Conservation (phyloP, 805 yeast species). For the Schwanniomyces vanrijiae region DNA sequence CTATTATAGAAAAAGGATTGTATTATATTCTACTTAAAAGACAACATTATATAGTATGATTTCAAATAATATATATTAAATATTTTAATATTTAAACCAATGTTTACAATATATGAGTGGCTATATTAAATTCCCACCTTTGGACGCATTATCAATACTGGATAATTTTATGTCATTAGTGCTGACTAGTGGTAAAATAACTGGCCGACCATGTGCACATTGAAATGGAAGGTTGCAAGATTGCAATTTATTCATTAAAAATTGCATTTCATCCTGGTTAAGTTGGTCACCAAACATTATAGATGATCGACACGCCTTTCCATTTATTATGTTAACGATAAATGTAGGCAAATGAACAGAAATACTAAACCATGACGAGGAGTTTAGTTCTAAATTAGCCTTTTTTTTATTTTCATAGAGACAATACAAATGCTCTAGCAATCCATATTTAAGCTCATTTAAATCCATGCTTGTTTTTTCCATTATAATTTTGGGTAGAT, state of each 20-base stretch:
- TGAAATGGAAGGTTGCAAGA: constrained; percentile 63
- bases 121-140: too few relatives aligned
- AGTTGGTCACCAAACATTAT: constrained; percentile 69
- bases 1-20: too few relatives aligned
- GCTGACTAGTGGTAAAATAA: constrained; percentile 54
- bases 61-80: too few relatives aligned
- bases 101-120: too few relatives aligned
- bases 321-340: constrained; percentile 50
- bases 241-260: constrained; percentile 42
- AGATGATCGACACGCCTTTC: constrained; percentile 68
- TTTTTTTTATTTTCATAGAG: constrained; percentile 30
- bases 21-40: background rate
- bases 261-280: constrained; percentile 39
- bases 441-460: constrained; percentile 30
- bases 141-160: too few relatives aligned
- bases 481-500: constrained; percentile 45
- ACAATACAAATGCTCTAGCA: constrained; percentile 48
- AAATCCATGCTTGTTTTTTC: constrained; percentile 27
- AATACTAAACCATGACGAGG: constrained; percentile 19
- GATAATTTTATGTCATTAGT: constrained; percentile 3
- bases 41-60: background rate
- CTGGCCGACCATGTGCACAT: constrained; percentile 88
- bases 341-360: constrained; percentile 46
- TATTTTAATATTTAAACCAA: too few relatives aligned
- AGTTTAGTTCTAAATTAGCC: constrained; percentile 39